phyloP scores from a whole-genome alignment of 2,329 filamentous ascomycete species.

The Sclerotinia sclerotiorum region DNA sequence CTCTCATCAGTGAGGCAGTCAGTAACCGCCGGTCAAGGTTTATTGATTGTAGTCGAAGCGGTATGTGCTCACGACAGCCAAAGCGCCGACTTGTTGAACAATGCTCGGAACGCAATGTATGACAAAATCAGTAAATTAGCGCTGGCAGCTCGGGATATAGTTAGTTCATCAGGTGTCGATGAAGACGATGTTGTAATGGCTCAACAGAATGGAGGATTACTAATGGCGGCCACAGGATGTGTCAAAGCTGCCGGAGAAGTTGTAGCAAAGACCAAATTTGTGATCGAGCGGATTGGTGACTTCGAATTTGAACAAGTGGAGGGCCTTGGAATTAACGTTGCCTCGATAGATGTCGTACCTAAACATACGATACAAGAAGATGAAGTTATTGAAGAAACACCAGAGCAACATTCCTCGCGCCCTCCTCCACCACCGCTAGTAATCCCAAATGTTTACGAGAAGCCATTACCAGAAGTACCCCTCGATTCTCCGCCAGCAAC shows the following conservation, averaged over 20 bases:
- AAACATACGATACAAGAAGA: conserved; percentile 32
- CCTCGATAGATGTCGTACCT: conserved; percentile 41
- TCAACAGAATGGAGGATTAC: conserved; percentile 72
- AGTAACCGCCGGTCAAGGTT: conserved; percentile 74
- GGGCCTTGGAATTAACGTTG: conserved; percentile 54
- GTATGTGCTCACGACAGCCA: conserved; percentile 76
- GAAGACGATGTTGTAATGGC: conserved; percentile 76
- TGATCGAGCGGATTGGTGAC: conserved; percentile 86
- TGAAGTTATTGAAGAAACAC: conserved; percentile 18
- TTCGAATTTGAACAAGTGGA: conserved; percentile 69
- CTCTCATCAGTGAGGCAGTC: conserved; percentile 80
- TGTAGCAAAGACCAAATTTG: conserved; percentile 78
- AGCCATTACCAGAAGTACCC: conserved; percentile 67
- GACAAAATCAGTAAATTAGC: conserved; percentile 78
- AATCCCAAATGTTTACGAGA: conserved; percentile 54
- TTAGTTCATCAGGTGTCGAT: conserved; percentile 65
- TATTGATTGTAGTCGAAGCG: conserved; percentile 77
- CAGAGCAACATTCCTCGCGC: conserved; percentile 39
- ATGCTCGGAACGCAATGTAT: conserved; percentile 74
- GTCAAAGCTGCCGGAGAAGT: conserved; percentile 90
- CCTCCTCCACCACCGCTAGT: conserved; percentile 48
- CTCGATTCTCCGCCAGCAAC: conserved; percentile 40
- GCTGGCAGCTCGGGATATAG: conserved; percentile 75
- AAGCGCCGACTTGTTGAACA: conserved; percentile 63
- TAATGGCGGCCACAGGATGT: conserved; percentile 79